Conservation (phyloP, 768 basidiomycete species). For the Lactarius trivialis region DNA sequence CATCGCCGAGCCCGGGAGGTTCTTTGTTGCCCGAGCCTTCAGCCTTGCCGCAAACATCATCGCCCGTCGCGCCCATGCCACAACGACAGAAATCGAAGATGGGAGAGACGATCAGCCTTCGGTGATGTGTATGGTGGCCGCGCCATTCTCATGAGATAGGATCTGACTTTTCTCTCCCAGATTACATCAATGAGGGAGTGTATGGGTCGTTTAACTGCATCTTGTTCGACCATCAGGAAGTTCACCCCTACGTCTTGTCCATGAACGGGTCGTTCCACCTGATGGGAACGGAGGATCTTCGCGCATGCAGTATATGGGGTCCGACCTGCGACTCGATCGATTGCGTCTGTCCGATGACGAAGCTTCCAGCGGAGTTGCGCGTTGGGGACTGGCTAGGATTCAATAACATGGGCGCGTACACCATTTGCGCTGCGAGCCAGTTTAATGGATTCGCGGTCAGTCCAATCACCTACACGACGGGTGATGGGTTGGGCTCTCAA, state of each 20-base stretch:
- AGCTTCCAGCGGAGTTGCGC: slow-evolving; percentile 59
- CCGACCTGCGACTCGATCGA: slow-evolving; percentile 99
- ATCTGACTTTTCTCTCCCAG: slow-evolving; percentile 35
- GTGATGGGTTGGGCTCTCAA: slow-evolving; percentile 41
- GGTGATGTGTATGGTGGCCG: slow-evolving; percentile 81
- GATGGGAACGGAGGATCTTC: slow-evolving; percentile 37
- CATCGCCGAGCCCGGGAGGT: slow-evolving; percentile 94
- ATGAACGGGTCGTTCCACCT: slow-evolving; percentile 62
- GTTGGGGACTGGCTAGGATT: slow-evolving; percentile 99
- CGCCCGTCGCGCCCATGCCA: slow-evolving; percentile 61
- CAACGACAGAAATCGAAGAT: slow-evolving; percentile 26
- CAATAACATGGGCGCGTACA: slow-evolving; percentile 98
- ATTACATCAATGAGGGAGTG: slow-evolving; percentile 90
- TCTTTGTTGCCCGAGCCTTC: slow-evolving; percentile 90
- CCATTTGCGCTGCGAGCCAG: slow-evolving; percentile 92
- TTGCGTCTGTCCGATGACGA: slow-evolving; percentile 64
- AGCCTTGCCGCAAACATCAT: slow-evolving; percentile 91
- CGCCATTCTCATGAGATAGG: slow-evolving; percentile 4
- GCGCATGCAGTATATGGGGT: slow-evolving; percentile 83
- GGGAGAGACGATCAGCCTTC: slow-evolving; percentile 38
- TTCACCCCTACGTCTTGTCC: slow-evolving; percentile 77
- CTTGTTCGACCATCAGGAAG: slow-evolving; percentile 82
- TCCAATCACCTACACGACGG: slow-evolving; percentile 72
- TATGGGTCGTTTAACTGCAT: slow-evolving; percentile 97
- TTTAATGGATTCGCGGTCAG: slow-evolving; percentile 89